Percentiles rank a stretch among this genome's conserved stretches.
Evolutionary conservation across 2,329 filamentous ascomycete species (phyloP).

Genomic region (Trichoderma semiorbis): DNA sequence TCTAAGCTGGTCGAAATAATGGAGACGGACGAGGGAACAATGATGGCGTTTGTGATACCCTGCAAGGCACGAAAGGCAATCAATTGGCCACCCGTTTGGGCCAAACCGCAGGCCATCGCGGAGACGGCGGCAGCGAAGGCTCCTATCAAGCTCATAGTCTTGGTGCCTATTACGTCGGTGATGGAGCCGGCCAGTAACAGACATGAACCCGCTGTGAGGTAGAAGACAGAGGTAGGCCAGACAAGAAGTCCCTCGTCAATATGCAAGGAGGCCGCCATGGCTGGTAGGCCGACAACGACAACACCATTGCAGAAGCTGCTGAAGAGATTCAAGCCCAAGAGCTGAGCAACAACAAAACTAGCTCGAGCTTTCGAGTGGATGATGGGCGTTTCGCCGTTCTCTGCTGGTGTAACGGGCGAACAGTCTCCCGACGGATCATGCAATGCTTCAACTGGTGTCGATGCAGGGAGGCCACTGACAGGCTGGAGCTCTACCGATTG

Average conservation of each 20-base stretch:
- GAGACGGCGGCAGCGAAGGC: conserved; percentile 30
- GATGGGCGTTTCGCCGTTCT: not conserved
- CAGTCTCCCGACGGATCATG: not conserved
- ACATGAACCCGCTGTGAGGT: conserved; percentile 35
- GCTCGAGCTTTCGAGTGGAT: not conserved
- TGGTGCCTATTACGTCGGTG: conserved; percentile 36
- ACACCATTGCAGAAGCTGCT: conserved; percentile 15
- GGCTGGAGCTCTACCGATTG: conserved; percentile 1
- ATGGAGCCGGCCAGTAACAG: conserved; percentile 39
- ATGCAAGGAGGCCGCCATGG: conserved; percentile 37
- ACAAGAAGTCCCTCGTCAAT: conserved; percentile 34
- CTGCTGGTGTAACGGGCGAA: not conserved
- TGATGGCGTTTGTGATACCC: conserved; percentile 37
- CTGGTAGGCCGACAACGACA: conserved; percentile 40
- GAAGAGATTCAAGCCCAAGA: conserved; percentile 11
- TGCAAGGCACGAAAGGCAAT: conserved; percentile 39
- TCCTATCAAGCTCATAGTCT: conserved; percentile 34
- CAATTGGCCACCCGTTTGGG: conserved; percentile 32
- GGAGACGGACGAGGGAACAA: conserved; percentile 35
- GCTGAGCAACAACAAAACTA: conserved; percentile 1
- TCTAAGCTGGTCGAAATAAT: conserved; percentile 34
- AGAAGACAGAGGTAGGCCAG: conserved; percentile 39
- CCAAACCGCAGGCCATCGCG: conserved; percentile 32
- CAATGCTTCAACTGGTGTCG: not conserved
- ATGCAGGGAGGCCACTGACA: not conserved